phyloP scores from a whole-genome alignment of 306 rosid species.

The Pyrus pyrifolia region DNA sequence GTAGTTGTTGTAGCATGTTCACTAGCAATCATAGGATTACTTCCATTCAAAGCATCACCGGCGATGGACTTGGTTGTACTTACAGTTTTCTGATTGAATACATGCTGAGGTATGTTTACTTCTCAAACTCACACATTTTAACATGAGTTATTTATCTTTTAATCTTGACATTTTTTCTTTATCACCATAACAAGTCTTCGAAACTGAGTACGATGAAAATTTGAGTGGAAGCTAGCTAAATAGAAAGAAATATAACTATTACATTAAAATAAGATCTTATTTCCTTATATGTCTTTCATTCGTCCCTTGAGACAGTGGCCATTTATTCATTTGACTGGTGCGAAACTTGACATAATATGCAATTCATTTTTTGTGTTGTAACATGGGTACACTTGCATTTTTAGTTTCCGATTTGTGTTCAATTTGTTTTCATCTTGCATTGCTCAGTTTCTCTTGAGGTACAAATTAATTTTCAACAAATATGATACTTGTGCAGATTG shows the following conservation, averaged over 20 bases:
- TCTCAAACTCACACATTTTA: neutral
- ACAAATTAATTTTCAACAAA: neutral
- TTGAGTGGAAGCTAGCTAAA: neutral
- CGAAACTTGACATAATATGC: no score
- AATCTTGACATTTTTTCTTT: neutral
- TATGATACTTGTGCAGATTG: conserved; percentile 35
- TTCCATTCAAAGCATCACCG: conserved; percentile 41
- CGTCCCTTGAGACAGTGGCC: neutral
- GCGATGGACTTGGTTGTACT: conserved; percentile 58
- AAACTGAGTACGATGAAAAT: neutral
- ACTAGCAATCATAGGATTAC: conserved; percentile 54
- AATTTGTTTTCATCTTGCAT: neutral
- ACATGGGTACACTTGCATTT: no score
- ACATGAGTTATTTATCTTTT: neutral
- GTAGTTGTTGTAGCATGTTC: conserved; percentile 67
- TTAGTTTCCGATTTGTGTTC: no score
- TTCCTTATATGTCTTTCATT: neutral
- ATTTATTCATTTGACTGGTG: no score
- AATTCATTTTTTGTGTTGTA: no score
- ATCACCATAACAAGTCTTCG: no score
- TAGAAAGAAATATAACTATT: neutral
- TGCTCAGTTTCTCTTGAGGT: neutral
- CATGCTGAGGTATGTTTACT: conserved; percentile 62
- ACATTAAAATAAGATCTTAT: neutral
- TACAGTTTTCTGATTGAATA: conserved; percentile 71